Evolutionary conservation across 192 early-diverging fungal species (phyloP), one percentile per base, ranked within the genome.

Genomic region (Entomortierella lignicola): DNA sequence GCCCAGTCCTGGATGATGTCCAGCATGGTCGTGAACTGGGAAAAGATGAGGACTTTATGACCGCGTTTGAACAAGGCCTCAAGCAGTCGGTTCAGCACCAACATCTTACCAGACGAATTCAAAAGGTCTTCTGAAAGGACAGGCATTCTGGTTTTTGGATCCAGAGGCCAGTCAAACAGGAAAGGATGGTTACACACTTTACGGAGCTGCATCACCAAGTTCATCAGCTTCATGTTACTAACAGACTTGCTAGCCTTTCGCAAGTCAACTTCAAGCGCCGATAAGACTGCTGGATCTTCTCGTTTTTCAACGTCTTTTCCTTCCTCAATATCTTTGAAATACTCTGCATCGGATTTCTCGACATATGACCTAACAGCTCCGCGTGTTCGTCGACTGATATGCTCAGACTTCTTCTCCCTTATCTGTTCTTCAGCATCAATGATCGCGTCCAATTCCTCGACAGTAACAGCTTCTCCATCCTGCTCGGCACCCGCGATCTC

Each of bases 161-260:
- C 91, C 47, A 89, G 68, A 1, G 91, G 92, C 81, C 94, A 91
- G 52, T 94, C 89, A 71, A 97, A 97, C 15, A 98, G 81, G 67
- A 94, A 99, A 12, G 97, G 97, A 80, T 99, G 97, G 77, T 98
- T 96, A 85, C 97, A 99, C 53, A 94, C 88, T 74, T 98, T 98
- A 60, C 97, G 93, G 32, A 98, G 84, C 75, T 98, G 97, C 93
- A 98, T 94, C 42, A 93, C 86, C 43, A 93, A 81, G 66, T 96
- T 96, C 81, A 94, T 92, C 42, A 99, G 70, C 52, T 93, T 89
- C 69, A 94, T 89, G 61, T 90, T 89, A 25, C 84, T 89, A 30
- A 94, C 89, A 11, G 82, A 66, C 43, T 83, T 87, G 1, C 52
- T 81, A 2, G 79, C 69, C 60, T 60, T 55, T 6, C 62, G 57